Evolutionary conservation across 2,329 filamentous ascomycete species (phyloP).

Genomic region (Zasmidium angulare): DNA sequence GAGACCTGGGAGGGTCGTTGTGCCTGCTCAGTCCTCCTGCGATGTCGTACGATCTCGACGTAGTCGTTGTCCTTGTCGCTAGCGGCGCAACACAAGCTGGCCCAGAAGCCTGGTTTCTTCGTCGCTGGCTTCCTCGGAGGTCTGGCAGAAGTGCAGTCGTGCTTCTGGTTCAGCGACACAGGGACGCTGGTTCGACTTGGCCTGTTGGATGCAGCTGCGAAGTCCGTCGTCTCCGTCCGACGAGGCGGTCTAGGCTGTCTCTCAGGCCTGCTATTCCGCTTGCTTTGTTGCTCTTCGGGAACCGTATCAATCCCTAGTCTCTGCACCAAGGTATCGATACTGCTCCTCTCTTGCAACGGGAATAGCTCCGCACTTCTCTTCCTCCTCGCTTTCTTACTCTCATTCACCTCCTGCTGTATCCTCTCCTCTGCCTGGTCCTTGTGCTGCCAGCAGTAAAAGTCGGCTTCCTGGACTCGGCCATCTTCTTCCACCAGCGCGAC

Average conservation of each 20-base stretch:
- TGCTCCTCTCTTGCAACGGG: constrained; percentile 66
- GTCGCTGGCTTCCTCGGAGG: constrained; percentile 13
- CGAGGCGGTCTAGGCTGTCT: constrained; percentile 11
- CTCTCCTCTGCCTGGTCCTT: constrained; percentile 72
- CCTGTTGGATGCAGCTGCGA: constrained; percentile 4
- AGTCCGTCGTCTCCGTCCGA: constrained; percentile 16
- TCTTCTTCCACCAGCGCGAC: constrained; percentile 50
- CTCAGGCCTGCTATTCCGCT: constrained; percentile 7
- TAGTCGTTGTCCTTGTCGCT: constrained; percentile 44
- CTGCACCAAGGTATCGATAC: constrained; percentile 83
- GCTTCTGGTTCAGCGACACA: constrained; percentile 8
- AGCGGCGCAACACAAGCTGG: constrained; percentile 42
- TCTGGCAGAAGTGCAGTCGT: not conserved
- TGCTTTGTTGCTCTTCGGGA: constrained; percentile 10
- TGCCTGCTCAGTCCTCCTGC: constrained; percentile 31
- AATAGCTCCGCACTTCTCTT: constrained; percentile 45
- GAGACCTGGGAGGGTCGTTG: constrained; percentile 7
- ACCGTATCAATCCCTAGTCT: constrained; percentile 58
- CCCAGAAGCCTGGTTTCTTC: constrained; percentile 44
- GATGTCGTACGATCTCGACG: constrained; percentile 45
- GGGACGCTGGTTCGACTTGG: not conserved
- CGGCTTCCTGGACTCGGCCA: constrained; percentile 55
- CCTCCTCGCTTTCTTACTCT: constrained; percentile 17
- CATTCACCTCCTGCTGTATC: constrained; percentile 14
- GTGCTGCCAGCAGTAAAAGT: constrained; percentile 93